Evolutionary conservation across 1,139 yeast species (phyloP).

Genomic region (Geotrichum histeridarum): DNA sequence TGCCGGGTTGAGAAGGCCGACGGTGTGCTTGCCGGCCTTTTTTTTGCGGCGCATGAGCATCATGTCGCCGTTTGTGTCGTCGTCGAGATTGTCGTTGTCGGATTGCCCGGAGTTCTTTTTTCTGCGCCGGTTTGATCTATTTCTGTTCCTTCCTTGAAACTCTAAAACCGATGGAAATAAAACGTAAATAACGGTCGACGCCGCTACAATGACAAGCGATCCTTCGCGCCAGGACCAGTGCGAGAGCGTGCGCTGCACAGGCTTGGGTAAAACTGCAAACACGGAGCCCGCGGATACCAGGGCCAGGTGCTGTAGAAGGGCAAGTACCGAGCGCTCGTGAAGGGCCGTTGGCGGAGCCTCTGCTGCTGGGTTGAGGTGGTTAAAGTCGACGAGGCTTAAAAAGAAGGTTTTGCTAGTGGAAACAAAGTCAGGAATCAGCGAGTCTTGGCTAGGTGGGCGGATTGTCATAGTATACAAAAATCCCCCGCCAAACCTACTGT

Average conservation of each 20-base stretch:
- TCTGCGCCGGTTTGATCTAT: neutral
- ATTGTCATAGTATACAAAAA: constrained; percentile 4
- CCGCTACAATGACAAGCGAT: neutral
- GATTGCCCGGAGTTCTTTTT: neutral
- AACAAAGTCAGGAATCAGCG: constrained; percentile 1
- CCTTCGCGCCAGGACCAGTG: neutral
- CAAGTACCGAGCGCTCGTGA: neutral
- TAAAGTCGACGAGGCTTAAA: neutral
- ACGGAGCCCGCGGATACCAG: neutral
- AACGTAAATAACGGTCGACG: neutral
- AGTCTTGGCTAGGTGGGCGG: too few relatives aligned
- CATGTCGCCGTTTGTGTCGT: neutral
- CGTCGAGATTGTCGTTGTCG: neutral
- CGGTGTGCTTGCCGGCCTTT: constrained; percentile 70
- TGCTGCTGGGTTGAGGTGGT: neutral
- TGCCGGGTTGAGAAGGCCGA: constrained; percentile 74
- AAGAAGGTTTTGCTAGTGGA: neutral
- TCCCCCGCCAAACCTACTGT: too few relatives aligned
- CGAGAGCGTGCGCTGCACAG: neutral
- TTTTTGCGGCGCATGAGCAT: constrained; percentile 28
- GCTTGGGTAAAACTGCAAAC: neutral
- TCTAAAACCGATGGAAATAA: neutral
- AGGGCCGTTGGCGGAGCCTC: neutral
- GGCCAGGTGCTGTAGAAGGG: neutral
- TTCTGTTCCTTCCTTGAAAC: neutral